A percentile compares a stretch with the other conserved stretches of the same genome.
Conservation (phyloP, 2,329 filamentous ascomycete genomes). For the Fusarium tuaranense region DNA sequence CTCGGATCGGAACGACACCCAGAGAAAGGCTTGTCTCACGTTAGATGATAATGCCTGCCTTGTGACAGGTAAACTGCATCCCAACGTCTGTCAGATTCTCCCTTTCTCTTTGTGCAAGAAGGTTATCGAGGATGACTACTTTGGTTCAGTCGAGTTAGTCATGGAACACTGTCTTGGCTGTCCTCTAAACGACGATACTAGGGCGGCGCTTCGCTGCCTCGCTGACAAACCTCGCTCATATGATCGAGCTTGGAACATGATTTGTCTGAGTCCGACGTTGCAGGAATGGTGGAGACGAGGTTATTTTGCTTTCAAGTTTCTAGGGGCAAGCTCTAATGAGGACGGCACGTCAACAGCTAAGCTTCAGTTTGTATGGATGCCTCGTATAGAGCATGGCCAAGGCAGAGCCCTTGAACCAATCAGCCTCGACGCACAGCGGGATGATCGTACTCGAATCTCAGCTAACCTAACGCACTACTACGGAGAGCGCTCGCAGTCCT, state of each 20-base stretch:
- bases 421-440: background rate
- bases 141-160: background rate
- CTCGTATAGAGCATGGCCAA: background rate
- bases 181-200: too few relatives aligned
- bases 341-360: background rate
- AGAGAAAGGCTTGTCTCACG: background rate
- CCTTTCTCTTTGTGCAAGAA: background rate
- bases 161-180: too few relatives aligned
- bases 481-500: background rate
- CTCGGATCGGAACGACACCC: too few relatives aligned
- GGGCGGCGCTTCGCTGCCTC: too few relatives aligned
- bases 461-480: background rate
- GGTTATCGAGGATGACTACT: too few relatives aligned
- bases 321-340: background rate
- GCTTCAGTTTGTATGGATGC: conserved; percentile 7
- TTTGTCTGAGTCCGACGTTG: background rate
- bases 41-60: background rate
- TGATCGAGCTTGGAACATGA: background rate
- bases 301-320: background rate
- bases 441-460: background rate
- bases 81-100: background rate
- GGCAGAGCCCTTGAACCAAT: background rate
- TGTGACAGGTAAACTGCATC: background rate
- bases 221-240: background rate
- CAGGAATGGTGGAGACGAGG: background rate